phyloP scores from a whole-genome alignment of 176 grass and related monocot genomes.

The Juncus inflexus region DNA sequence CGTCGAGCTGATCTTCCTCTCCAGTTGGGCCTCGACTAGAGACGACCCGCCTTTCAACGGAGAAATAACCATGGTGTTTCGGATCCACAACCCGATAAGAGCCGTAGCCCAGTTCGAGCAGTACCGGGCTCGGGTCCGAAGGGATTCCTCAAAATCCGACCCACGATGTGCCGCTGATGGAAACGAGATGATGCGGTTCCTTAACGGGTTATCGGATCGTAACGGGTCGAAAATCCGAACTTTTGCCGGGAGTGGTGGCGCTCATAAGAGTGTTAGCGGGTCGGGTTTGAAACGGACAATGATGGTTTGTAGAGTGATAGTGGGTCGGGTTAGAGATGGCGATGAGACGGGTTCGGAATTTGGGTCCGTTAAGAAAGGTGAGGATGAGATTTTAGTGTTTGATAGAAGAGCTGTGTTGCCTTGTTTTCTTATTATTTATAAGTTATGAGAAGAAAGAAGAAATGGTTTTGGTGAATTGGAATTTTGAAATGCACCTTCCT shows the following conservation, averaged over 20 bases:
- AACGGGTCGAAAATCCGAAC: conserved; percentile 22
- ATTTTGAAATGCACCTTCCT: not conserved
- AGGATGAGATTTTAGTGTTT: conserved; percentile 30
- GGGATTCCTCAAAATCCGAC: conserved; percentile 4
- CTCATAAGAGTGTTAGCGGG: conserved; percentile 10
- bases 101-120: conserved; percentile 16
- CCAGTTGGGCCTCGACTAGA: conserved; percentile 10
- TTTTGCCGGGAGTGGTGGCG: conserved; percentile 23
- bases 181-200: conserved; percentile 24
- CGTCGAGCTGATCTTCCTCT: conserved; percentile 12
- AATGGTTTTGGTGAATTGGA: not conserved
- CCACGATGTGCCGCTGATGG: conserved; percentile 16
- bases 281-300: conserved; percentile 15
- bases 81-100: conserved; percentile 20
- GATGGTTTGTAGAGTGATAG: conserved; percentile 30
- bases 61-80: conserved; percentile 17
- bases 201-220: not conserved
- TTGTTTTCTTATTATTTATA: conserved; percentile 34
- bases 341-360: not conserved
- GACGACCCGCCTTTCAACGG: not conserved
- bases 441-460: conserved; percentile 13
- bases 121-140: not conserved
- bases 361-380: conserved; percentile 12
- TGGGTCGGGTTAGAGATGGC: conserved; percentile 24
- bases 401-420: conserved; percentile 26